Percentiles rank a stretch among this genome's conserved stretches.
These are phyloP conservation scores for Fusarium dimerum DNA, from an alignment of 2,329 filamentous ascomycete species.

Conservation along the genomic window DNA sequence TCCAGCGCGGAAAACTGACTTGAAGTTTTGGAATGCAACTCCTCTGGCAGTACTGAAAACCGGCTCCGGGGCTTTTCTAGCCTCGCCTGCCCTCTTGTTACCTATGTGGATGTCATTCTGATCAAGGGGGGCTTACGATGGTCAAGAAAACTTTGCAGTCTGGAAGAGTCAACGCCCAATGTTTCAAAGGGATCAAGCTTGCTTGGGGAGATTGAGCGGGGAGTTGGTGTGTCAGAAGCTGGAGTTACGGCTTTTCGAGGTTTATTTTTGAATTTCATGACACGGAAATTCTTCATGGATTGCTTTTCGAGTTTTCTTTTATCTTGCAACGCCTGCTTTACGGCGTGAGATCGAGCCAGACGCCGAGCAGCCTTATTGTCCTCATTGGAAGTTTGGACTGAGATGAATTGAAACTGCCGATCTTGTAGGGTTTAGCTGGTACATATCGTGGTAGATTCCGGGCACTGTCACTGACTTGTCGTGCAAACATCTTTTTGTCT, in stretches of 20 bases:
- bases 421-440: conserved; percentile 1
- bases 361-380: conserved; percentile 3
- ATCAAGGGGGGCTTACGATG: conserved; percentile 3
- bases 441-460: neutral
- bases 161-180: conserved; percentile 9
- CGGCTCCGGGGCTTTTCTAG: conserved; percentile 32
- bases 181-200: conserved; percentile 14
- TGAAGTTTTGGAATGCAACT: conserved; percentile 40
- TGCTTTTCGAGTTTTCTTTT: conserved; percentile 14
- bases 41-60: conserved; percentile 40
- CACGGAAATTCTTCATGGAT: conserved; percentile 9
- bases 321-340: conserved; percentile 10
- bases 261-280: neutral
- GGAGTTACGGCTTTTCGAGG: rapidly evolving
- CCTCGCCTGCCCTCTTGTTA: conserved; percentile 14
- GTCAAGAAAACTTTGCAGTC: conserved; percentile 9
- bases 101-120: neutral
- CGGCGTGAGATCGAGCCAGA: conserved; percentile 20
- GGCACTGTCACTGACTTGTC: too few species aligned
- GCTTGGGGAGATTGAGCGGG: neutral
- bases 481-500: too few species aligned
- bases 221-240: neutral
- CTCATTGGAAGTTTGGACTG: conserved; percentile 3
- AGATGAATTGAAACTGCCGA: conserved; percentile 20
- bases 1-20: conserved; percentile 34